Conservation (phyloP, 108 stramenopile species). For the Skeletonema costatum region DNA sequence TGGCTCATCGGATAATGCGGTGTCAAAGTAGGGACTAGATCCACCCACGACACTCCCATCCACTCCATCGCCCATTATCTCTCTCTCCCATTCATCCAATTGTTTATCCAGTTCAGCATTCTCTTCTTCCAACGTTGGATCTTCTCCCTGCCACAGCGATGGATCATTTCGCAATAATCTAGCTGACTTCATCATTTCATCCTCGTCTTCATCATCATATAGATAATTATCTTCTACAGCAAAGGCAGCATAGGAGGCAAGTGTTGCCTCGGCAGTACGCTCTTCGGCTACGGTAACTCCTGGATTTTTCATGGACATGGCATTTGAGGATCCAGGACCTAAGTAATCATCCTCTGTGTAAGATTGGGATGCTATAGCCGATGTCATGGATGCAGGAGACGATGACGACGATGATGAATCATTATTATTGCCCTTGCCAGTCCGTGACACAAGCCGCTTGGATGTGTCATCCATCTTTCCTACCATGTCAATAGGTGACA, state of each 20-base stretch:
- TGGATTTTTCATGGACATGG: conserved; percentile 32
- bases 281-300: conserved; percentile 38
- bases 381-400: conserved; percentile 1
- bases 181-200: conserved; percentile 5
- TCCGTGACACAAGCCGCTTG: neutral
- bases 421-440: neutral
- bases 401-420: neutral
- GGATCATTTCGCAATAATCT: conserved; percentile 25
- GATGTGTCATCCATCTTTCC: conserved; percentile 11
- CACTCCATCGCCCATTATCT: conserved; percentile 34
- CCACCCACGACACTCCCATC: conserved; percentile 50
- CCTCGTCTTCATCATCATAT: conserved; percentile 56
- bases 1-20: conserved; percentile 64
- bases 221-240: conserved; percentile 75
- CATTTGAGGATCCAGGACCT: conserved; percentile 7
- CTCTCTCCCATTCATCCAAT: conserved; percentile 55
- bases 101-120: conserved; percentile 47
- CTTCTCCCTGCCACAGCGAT: conserved; percentile 39
- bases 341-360: conserved; percentile 9
- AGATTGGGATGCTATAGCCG: conserved; percentile 8
- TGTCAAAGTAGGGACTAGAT: conserved; percentile 46
- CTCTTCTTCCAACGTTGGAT: conserved; percentile 45
- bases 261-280: conserved; percentile 60
- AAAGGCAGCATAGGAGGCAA: conserved; percentile 58
- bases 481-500: conserved; percentile 21